Evolutionary conservation across 2,329 filamentous ascomycete genomes (phyloP).

Genomic region (Sporothrix humicola): DNA sequence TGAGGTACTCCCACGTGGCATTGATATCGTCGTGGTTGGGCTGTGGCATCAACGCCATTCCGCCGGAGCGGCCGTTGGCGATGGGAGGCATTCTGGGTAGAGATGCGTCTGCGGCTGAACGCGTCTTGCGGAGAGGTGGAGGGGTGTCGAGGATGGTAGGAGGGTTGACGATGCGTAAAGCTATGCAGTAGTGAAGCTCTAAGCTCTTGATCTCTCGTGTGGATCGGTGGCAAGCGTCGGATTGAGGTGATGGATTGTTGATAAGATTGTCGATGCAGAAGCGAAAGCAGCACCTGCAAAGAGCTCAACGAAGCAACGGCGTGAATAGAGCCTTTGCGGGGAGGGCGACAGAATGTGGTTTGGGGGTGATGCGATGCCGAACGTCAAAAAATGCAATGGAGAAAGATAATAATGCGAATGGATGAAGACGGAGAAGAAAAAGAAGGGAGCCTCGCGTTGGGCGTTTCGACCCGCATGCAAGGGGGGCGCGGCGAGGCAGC

Average conservation of each 20-base stretch:
- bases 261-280: constrained; percentile 1
- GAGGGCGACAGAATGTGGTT: background rate
- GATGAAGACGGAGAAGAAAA: background rate
- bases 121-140: background rate
- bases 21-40: constrained; percentile 39
- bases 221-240: background rate
- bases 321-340: background rate
- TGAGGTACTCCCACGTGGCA: constrained; percentile 74
- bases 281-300: constrained; percentile 7
- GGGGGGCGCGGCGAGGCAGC: constrained; percentile 5
- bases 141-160: background rate
- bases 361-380: background rate
- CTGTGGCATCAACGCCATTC: constrained; percentile 31
- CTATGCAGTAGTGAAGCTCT: background rate
- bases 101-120: background rate
- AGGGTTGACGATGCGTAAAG: background rate
- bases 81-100: constrained; percentile 32
- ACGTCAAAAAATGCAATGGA: background rate
- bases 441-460: constrained; percentile 22
- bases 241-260: background rate
- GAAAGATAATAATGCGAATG: background rate
- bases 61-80: constrained; percentile 29
- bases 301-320: background rate
- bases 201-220: background rate
- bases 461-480: constrained; percentile 29